These are phyloP conservation scores for Bolboschoenoplectus hybrid DNA, from an alignment of 202 grass and related monocot genomes.

Conservation along the genomic window DNA sequence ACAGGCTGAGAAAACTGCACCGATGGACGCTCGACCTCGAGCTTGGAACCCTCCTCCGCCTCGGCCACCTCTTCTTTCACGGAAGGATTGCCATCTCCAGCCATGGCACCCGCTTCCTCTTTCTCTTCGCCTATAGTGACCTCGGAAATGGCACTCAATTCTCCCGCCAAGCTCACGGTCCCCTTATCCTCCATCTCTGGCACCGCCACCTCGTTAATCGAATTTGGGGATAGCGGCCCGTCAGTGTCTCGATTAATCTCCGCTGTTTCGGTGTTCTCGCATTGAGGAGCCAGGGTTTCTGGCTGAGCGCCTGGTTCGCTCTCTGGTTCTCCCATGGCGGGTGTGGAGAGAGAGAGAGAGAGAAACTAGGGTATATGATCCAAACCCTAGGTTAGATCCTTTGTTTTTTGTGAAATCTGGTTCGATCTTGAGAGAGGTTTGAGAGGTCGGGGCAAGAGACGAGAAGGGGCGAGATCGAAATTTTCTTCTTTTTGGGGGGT, in stretches of 20 bases:
- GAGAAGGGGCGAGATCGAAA: not conserved
- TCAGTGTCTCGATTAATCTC: conserved; percentile 10
- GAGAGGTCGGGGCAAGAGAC: not conserved
- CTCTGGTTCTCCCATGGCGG: conserved; percentile 33
- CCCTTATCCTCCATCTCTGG: conserved; percentile 30
- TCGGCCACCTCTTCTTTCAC: conserved; percentile 27
- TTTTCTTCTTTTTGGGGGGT: not conserved
- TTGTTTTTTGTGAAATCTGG: conserved; percentile 21
- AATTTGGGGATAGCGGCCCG: not conserved
- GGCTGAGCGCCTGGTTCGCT: not conserved
- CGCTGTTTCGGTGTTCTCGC: not conserved
- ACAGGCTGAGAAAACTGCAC: not conserved
- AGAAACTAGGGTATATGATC: conserved; percentile 28
- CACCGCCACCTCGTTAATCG: conserved; percentile 10
- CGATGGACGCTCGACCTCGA: not conserved
- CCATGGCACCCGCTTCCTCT: conserved; percentile 21
- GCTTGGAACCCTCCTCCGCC: not conserved
- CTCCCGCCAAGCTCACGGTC: conserved; percentile 15
- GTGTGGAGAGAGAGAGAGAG: not conserved
- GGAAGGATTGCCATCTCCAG: conserved; percentile 29
- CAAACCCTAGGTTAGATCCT: conserved; percentile 37
- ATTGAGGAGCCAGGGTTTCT: conserved; percentile 38
- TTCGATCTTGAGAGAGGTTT: not conserved
- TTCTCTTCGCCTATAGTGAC: conserved; percentile 30
- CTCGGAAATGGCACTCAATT: not conserved